A percentile compares a stretch with the other conserved stretches of the same genome.
Evolutionary conservation across 768 basidiomycete species (phyloP).

Genomic region (Calocybe indica): DNA sequence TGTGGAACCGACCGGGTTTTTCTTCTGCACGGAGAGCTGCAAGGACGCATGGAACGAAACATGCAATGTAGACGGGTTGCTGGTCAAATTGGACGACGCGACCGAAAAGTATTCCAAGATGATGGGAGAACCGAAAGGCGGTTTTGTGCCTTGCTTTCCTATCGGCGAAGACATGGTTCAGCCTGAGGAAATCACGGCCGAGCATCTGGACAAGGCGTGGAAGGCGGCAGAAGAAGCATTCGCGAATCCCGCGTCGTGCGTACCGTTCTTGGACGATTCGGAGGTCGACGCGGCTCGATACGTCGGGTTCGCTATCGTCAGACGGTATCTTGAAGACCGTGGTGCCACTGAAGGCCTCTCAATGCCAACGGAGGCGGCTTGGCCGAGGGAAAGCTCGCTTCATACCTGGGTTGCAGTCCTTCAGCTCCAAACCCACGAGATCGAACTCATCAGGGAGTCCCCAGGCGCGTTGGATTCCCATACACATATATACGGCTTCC

Average conservation of each 20-base stretch:
- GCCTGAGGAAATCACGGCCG: conserved; percentile 26
- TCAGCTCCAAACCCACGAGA: conserved; percentile 53
- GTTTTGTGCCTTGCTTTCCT: conserved; percentile 3
- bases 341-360: conserved; percentile 1
- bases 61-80: conserved; percentile 21
- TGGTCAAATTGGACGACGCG: conserved; percentile 24
- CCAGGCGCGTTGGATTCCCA: conserved; percentile 48
- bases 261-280: conserved; percentile 36
- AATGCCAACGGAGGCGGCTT: background rate
- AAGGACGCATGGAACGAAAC: conserved; percentile 35
- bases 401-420: conserved; percentile 38
- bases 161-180: conserved; percentile 16
- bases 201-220: conserved; percentile 43
- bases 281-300: conserved; percentile 57
- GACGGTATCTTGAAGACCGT: conserved; percentile 32
- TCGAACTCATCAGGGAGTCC: conserved; percentile 35
- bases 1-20: conserved; percentile 26
- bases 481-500: conserved; percentile 48
- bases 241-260: conserved; percentile 12
- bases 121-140: conserved; percentile 20
- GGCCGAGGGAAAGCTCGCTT: no score
- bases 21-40: conserved; percentile 53
- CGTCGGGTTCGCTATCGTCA: conserved; percentile 44
- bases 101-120: conserved; percentile 27
- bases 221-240: conserved; percentile 25